phyloP scores from a whole-genome alignment of 352 stramenopile species.

The Phytophthora hibernalis region DNA sequence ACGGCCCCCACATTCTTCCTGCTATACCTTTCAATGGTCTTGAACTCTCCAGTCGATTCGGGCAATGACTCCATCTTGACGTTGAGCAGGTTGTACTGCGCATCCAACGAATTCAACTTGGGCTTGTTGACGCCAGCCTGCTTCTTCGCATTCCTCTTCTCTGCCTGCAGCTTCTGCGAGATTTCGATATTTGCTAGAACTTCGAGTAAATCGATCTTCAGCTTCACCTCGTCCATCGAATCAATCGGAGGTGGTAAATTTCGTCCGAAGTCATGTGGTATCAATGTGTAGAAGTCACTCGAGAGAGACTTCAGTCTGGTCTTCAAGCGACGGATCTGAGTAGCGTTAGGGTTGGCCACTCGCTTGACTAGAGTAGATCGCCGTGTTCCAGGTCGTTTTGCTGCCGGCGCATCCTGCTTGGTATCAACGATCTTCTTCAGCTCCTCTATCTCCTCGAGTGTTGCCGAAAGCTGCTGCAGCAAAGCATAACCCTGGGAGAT shows the following conservation, averaged over 20 bases:
- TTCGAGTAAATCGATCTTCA: slow-evolving; percentile 75
- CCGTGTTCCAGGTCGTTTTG: slow-evolving; percentile 22
- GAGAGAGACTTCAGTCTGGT: slow-evolving; percentile 60
- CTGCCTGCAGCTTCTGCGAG: slow-evolving; percentile 61
- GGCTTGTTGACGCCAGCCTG: slow-evolving; percentile 1
- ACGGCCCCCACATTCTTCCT: background rate
- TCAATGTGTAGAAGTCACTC: slow-evolving; percentile 76
- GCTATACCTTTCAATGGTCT: slow-evolving; percentile 53
- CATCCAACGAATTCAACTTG: slow-evolving; percentile 61
- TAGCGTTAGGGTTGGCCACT: slow-evolving; percentile 32
- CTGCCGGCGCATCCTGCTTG: background rate
- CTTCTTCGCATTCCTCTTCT: slow-evolving; percentile 49
- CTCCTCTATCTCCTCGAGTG: slow-evolving; percentile 54
- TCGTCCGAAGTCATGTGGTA: slow-evolving; percentile 75
- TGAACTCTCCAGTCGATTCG: slow-evolving; percentile 51
- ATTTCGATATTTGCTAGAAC: slow-evolving; percentile 74
- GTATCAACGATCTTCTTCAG: slow-evolving; percentile 22
- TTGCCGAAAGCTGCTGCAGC: slow-evolving; percentile 55
- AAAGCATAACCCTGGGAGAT: slow-evolving; percentile 71
- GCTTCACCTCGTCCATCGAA: slow-evolving; percentile 66
- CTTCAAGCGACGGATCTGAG: slow-evolving; percentile 52
- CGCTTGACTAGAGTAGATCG: slow-evolving; percentile 39
- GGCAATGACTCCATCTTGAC: slow-evolving; percentile 54
- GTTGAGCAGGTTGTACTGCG: slow-evolving; percentile 68
- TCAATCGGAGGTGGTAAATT: slow-evolving; percentile 63